Evolutionary conservation across 2,329 filamentous ascomycete species (phyloP), one percentile per base, ranked within the genome.

Genomic region (Berkeleyomyces basicola): DNA sequence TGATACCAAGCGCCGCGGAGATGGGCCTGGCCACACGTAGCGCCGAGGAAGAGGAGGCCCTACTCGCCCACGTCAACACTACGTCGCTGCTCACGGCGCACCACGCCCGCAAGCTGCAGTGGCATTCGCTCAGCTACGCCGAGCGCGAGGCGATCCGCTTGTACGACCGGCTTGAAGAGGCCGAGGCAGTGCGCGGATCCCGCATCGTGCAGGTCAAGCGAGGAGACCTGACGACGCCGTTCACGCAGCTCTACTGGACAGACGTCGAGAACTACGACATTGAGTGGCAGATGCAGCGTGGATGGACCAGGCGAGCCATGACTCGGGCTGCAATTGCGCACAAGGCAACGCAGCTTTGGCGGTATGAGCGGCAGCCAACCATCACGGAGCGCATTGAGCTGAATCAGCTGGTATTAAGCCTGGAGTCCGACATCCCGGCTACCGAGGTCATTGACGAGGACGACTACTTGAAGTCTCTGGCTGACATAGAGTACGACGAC

Each of bases 1-100:
- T 81, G 4, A 74, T 77, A 0, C 79, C 81, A 1, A 74, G 71
- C 7, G 70, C 75, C 59, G 75, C 79, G 58, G 77, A 82, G 68
- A 74, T 78, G 67, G 78, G 79, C 68, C 75, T 82, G 68, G 74
- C 72, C 9, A 55, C 51, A 23, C 23, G 42, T 23, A 33, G 11
- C 36, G 9, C 39, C n/a, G 77, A 82, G 67, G 74, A 77, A 55
- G 78, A 78, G 37, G 64, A 68, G 36, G 49, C 55, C 6, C 61
- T 66, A 4, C 67, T 74, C 31, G 65, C 62, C 5, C 66, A 70
- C 53, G 67, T 72, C 49, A 72, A 74, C 65, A 74, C 68, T 4
- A 68, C 61, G 36, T 67, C 65, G 61, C 74, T 76, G 68, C 79
- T 77, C 77, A 71, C 71, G 67, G 71, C 68, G 40, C 74, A 74